Evolutionary conservation across 805 yeast species (phyloP).

Genomic region (Ogataea saltuana): DNA sequence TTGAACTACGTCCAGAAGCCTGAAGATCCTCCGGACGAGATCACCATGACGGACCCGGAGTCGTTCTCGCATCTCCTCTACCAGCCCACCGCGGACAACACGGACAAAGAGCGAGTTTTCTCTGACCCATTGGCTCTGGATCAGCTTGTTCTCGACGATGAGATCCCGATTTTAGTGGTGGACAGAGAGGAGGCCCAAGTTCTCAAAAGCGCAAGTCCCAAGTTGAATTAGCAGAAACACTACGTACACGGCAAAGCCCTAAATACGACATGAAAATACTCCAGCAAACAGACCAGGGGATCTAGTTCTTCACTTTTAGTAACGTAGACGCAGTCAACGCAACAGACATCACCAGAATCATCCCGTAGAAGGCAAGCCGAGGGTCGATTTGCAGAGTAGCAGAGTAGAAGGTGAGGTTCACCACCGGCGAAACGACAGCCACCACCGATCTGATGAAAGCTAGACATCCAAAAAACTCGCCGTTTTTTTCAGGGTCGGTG

Average conservation of each 20-base stretch:
- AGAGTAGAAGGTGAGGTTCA: conserved; percentile 49
- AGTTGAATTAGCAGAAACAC: background rate
- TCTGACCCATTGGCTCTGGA: conserved; percentile 1
- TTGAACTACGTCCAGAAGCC: conserved; percentile 33
- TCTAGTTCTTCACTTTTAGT: conserved; percentile 5
- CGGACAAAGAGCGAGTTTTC: conserved; percentile 24
- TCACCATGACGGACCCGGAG: conserved; percentile 34
- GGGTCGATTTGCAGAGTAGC: conserved; percentile 42
- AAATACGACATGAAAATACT: no score
- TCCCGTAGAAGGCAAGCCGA: conserved; percentile 36
- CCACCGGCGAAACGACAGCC: conserved; percentile 50
- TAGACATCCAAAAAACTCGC: conserved; percentile 73
- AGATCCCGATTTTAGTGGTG: conserved; percentile 31
- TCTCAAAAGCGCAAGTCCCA: conserved; percentile 10
- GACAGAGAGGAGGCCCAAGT: conserved; percentile 33
- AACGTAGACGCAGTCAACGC: conserved; percentile 3
- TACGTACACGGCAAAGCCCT: no score
- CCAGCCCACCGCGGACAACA: conserved; percentile 25
- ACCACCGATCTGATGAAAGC: conserved; percentile 56
- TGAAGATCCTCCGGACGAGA: conserved; percentile 36
- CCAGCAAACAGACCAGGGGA: no score
- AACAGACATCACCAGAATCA: conserved; percentile 7
- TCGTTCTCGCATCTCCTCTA: conserved; percentile 33
- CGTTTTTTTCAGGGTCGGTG: conserved; percentile 53
- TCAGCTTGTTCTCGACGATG: conserved; percentile 5